A percentile compares a stretch with the other conserved stretches of the same genome.
Evolutionary conservation across 202 grass and related monocot genomes (phyloP).

Genomic region (Saccharum hybrid): DNA sequence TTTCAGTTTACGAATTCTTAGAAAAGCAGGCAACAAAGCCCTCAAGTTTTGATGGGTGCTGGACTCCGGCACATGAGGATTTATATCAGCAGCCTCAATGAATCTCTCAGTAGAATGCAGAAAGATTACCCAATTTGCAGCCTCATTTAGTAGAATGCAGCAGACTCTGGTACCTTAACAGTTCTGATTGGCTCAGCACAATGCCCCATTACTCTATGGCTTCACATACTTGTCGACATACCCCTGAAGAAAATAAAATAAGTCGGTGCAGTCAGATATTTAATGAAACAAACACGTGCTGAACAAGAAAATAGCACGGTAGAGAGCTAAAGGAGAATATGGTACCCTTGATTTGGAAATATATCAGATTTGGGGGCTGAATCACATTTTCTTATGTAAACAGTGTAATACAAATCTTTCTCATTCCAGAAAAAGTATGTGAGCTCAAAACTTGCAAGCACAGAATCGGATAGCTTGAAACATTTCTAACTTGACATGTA

Average conservation of each 20-base stretch:
- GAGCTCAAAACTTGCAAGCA: neutral
- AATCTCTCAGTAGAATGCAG: constrained; percentile 61
- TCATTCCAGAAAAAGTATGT: constrained; percentile 5
- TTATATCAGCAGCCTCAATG: constrained; percentile 66
- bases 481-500: neutral
- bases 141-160: constrained; percentile 33
- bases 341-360: neutral
- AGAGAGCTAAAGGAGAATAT: neutral
- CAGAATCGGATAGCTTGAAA: neutral
- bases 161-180: constrained; percentile 12
- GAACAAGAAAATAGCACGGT: constrained; percentile 21
- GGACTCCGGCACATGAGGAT: constrained; percentile 21
- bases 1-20: constrained; percentile 63
- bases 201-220: constrained; percentile 51
- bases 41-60: constrained; percentile 43
- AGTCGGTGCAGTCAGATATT: constrained; percentile 9
- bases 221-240: constrained; percentile 99
- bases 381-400: neutral
- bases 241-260: constrained; percentile 60
- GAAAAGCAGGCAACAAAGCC: constrained; percentile 45
- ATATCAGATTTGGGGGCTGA: neutral
- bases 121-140: constrained; percentile 30
- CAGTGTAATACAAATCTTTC: constrained; percentile 5
- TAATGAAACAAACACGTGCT: constrained; percentile 5
- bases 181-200: constrained; percentile 28